Conservation (phyloP, 2,329 filamentous ascomycete species). For the Knufia petricola region DNA sequence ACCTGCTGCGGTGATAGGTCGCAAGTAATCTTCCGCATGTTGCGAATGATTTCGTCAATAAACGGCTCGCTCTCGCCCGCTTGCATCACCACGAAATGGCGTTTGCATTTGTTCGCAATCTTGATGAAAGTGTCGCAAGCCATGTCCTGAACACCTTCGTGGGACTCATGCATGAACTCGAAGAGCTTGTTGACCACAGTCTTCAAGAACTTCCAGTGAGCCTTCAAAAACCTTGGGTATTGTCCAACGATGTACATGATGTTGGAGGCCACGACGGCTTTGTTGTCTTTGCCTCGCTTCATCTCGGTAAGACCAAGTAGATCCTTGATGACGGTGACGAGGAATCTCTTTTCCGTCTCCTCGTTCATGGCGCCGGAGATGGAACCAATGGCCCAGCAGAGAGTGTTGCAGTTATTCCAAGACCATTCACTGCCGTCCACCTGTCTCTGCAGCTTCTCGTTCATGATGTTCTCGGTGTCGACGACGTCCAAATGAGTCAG, state of each 20-base stretch:
- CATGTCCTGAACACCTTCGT: slow-evolving; percentile 99
- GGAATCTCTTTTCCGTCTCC: slow-evolving; percentile 95
- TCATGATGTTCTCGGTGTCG: slow-evolving; percentile 98
- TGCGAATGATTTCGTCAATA: slow-evolving; percentile 96
- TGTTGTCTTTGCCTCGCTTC: slow-evolving; percentile 99
- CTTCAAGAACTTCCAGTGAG: slow-evolving; percentile 99
- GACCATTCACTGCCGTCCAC: slow-evolving; percentile 97
- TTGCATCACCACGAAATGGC: slow-evolving; percentile 93
- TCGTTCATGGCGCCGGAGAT: slow-evolving; percentile 99
- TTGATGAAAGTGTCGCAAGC: slow-evolving; percentile 99
- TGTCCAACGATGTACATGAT: slow-evolving; percentile 99
- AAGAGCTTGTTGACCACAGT: slow-evolving; percentile 99
- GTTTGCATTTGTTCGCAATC: slow-evolving; percentile 94
- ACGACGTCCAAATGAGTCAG: slow-evolving; percentile 94
- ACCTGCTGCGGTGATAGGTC: slow-evolving; percentile 95
- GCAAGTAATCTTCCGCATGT: slow-evolving; percentile 88
- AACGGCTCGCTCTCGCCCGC: slow-evolving; percentile 91
- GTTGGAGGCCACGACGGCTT: slow-evolving; percentile 96
- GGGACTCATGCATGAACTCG: slow-evolving; percentile 99
- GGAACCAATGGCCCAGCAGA: slow-evolving; percentile 98
- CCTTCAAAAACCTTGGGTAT: slow-evolving; percentile 95
- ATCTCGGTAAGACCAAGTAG: slow-evolving; percentile 93
- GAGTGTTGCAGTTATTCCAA: slow-evolving; percentile 98
- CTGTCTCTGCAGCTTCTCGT: slow-evolving; percentile 89
- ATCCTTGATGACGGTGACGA: slow-evolving; percentile 98